A percentile compares a stretch with the other conserved stretches of the same genome.
Conservation (phyloP, 192 early-diverging fungal species). For the Linnemannia elongata region DNA sequence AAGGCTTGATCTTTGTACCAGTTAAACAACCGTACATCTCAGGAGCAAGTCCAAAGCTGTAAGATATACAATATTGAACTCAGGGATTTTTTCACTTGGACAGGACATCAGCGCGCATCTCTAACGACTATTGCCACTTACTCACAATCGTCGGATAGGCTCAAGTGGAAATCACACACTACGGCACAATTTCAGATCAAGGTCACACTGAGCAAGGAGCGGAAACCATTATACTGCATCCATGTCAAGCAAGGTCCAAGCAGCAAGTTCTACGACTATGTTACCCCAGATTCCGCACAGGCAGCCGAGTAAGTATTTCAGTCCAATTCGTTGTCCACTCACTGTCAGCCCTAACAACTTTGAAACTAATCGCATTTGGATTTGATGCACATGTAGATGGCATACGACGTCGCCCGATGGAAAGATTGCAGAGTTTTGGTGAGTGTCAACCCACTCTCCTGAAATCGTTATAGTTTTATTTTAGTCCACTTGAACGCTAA, state of each 20-base stretch:
- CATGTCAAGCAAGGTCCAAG: conserved; percentile 61
- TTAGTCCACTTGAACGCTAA: no score
- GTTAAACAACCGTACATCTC: conserved; percentile 68
- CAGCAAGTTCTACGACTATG: conserved; percentile 66
- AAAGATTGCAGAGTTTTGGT: conserved; percentile 64
- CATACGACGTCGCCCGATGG: conserved; percentile 64
- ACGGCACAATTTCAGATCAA: conserved; percentile 69
- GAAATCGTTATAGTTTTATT: neutral
- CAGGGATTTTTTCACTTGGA: no score
- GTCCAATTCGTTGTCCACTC: neutral
- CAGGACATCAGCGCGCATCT: no score
- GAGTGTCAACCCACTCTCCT: neutral
- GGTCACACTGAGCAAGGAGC: conserved; percentile 63
- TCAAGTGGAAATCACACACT: conserved; percentile 75
- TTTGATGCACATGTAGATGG: conserved; percentile 51
- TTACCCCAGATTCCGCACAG: conserved; percentile 60
- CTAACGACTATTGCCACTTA: neutral
- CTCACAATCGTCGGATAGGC: conserved; percentile 44
- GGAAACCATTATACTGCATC: conserved; percentile 64
- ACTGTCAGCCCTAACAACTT: neutral
- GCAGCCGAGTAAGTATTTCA: conserved; percentile 55
- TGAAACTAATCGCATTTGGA: neutral
- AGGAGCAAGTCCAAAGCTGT: conserved; percentile 68
- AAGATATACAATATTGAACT: conserved; percentile 9
- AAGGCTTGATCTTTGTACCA: conserved; percentile 82